Evolutionary conservation across 139 green algal genomes (phyloP), one percentile per base, ranked within the genome.

Genomic region (Micromonas pusilla): DNA sequence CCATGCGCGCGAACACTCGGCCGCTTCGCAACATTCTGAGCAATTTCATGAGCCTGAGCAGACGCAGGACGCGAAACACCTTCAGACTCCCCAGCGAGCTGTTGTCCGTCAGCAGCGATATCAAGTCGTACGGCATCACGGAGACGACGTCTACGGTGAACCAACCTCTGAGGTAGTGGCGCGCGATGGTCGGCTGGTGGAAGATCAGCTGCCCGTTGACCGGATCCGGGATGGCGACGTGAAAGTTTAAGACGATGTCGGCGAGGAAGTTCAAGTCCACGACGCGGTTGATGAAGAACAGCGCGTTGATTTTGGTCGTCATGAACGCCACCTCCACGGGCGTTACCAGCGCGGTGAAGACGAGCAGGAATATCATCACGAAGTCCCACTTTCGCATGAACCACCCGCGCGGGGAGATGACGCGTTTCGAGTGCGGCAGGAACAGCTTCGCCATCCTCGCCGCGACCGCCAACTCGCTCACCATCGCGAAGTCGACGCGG

Each of bases 161-260:
- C 25, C 5, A 70, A 23, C 39, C 30, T 3, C 34, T 3, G 3
- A 76, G 21, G 66, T 81, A 76, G 2, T 23, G 31, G 6, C 19
- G n/a, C 30, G 16, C 32, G 3, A 76, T 36, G 2, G 6, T 70
- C 21, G 2, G 16, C 4, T 6, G 37, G 38, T 67, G 9, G 19
- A 23, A n/a, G 26, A 70, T 30, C 39, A 30, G 76, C 39, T 53
- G 2, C 13, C 52, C 36, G 66, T 33, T 53, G 4, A 3, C 28
- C 28, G 28, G 16, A 25, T 81, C 75, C 6, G 39, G 37, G 76
- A 53, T 76, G 6, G 3, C 13, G 19, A 67, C 23, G 38, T 26
- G 25, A 26, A 81, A 81, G 23, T 66, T 67, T 21, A 76, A n/a
- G 37, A 76, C 21, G n/a, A 81, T 77, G 76, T 81, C 76, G 39